Percentiles rank a stretch among this genome's conserved stretches.
Conservation (phyloP, 2,329 filamentous ascomycete species). For the Sporothrix humicola region DNA sequence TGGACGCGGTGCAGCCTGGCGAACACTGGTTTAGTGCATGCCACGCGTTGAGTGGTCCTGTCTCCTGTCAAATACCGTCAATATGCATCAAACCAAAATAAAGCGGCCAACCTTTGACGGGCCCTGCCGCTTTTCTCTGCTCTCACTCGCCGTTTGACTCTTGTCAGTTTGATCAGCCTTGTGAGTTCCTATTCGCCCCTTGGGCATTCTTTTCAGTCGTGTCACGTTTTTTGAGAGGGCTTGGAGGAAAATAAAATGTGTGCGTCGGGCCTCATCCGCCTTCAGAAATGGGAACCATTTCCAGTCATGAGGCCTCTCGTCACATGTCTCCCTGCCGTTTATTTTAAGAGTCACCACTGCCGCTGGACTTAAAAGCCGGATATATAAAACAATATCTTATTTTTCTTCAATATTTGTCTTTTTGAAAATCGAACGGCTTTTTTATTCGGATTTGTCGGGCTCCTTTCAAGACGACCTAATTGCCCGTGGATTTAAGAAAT, state of each 20-base stretch:
- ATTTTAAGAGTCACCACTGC: not conserved
- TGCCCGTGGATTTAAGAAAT: too few species aligned
- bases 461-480: too few species aligned
- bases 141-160: not conserved
- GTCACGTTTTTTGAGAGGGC: not conserved
- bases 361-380: too few species aligned
- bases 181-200: constrained; percentile 2
- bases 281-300: not conserved
- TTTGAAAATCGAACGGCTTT: too few species aligned
- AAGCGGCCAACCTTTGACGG: not conserved
- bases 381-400: too few species aligned
- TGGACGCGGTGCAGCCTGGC: constrained; percentile 5
- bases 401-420: too few species aligned
- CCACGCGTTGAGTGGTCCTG: not conserved
- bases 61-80: too few species aligned
- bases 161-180: constrained; percentile 10
- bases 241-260: not conserved
- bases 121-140: not conserved
- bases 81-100: not conserved
- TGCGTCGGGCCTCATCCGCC: not conserved
- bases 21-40: not conserved
- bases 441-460: too few species aligned
- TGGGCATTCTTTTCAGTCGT: not conserved
- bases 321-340: constrained; percentile 6
- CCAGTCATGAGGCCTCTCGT: not conserved